Conservation (phyloP, 176 grass and related monocot species). For the Saccharum spontaneum region DNA sequence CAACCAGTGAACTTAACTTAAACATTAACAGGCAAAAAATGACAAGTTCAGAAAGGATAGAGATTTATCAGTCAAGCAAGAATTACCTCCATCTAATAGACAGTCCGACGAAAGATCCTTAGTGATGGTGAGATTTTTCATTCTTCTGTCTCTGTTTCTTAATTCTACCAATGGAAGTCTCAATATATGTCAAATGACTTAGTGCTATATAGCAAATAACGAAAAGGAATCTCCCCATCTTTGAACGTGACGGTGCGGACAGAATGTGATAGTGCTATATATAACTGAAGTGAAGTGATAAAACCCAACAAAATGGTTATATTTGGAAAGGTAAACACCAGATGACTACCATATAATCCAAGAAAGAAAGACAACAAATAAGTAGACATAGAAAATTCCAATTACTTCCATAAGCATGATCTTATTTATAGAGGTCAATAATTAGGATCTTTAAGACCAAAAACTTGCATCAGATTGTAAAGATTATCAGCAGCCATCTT, state of each 20-base stretch:
- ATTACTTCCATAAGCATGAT: background rate
- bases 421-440: too few relatives aligned
- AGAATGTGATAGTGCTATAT: constrained; percentile 21
- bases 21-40: too few relatives aligned
- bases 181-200: constrained; percentile 89
- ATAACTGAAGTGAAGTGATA: too few relatives aligned
- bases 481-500: background rate
- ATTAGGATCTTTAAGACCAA: background rate
- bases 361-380: background rate
- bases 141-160: too few relatives aligned
- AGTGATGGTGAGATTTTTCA: too few relatives aligned
- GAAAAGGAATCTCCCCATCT: constrained; percentile 65
- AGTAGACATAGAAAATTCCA: background rate
- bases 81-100: too few relatives aligned
- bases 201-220: constrained; percentile 72
- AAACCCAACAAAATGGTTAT: too few relatives aligned
- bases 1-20: too few relatives aligned
- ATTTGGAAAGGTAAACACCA: background rate
- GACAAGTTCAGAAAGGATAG: too few relatives aligned
- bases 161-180: constrained; percentile 49
- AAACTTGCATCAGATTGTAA: too few relatives aligned
- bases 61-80: too few relatives aligned
- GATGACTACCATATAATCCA: background rate
- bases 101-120: too few relatives aligned
- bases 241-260: constrained; percentile 50